Evolutionary conservation across 1,284 basidiomycete genomes (phyloP), one percentile per base, ranked within the genome.

Genomic region (Trichosporon sp.): DNA sequence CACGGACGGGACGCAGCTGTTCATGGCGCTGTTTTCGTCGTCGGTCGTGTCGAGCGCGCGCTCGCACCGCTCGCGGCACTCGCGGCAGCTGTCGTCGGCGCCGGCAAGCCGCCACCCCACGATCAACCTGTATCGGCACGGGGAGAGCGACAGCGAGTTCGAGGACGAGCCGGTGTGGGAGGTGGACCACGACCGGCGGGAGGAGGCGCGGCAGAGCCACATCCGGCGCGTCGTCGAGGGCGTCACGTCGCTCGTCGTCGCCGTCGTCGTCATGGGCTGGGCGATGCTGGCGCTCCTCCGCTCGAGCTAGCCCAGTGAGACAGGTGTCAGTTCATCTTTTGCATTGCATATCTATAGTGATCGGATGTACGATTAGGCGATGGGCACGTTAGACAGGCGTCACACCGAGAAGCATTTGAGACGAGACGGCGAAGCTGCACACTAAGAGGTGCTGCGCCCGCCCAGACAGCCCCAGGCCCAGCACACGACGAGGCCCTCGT

Each of bases 1-100:
- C 15, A 76, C 81, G 18, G 81, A 82, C 68, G 81, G 81, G 18
- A 75, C 77, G 4, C 77, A 79, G 32, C 72, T 81, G 9, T 70
- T 82, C n/a, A 64, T 66, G 1, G 73, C 76, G 3, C 72, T 79
- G 1, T 65, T 70, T 2, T 58, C 66, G 11, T 35, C 63, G 1
- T 23, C 66, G 21, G 34, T 7, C 6, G 60, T 34, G 23, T 21
- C 29, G 15, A 32, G 34, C 15, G 27, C 27, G 31, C 38, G 64
- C 25, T 29, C 42, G 29, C 23, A 34, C 62, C 27, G 42, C 31
- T 11, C 56, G 13, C 56, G 56, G 56, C 56, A 60, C n/a, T 60
- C 56, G 29, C 60, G 69, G 5, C 69, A 66, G 31, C 68, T 68
- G 25, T 56, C 66, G 5, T 51, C 68, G 2, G 29, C 64, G 31